Evolutionary conservation across 805 yeast genomes (phyloP), one percentile per base, ranked within the genome.

Genomic region (Yarrowia hollandica): DNA sequence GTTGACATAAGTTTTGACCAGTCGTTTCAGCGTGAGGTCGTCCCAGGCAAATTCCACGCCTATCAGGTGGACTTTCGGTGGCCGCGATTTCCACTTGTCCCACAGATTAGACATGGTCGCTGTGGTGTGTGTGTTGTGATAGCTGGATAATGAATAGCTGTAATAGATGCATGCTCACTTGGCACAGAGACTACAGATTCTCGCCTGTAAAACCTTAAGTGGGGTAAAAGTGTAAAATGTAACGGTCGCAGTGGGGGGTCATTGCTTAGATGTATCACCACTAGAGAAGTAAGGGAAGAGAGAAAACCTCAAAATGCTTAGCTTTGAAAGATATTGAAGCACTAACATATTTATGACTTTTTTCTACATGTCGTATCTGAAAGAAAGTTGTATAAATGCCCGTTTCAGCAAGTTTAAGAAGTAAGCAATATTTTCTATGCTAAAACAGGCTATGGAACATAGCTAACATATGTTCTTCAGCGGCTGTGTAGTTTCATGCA

Each of bases 11-110:
- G 58, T 37, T 11, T 52, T 52, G 21, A 26, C n/a, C 25, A 52
- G 44, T 19, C 44, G 58, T 14, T 52, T 52, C 44, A 37, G 34
- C 8, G 58, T 52, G 23, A 52, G 44, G n/a, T 52, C 26, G 26
- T 52, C 58, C 18, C 31, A 23, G 5, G 42, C 44, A 21, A 52
- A 37, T 4, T 35, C 58, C 15, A 52, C 19, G 44, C 58, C 58
- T 12, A 35, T 2, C 5, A 34, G 21, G 25, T 16, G 23, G 35
- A 52, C 12, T 23, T 52, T 34, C 12, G 58, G 26, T 5, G 58
- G 58, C 44, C 58, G 58, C 11, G 30, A 16, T 16, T 48, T 48
- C 55, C 55, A 48, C n/a, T 30, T 48, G n/a, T 10, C 39, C 55
- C 55, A 48, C 5, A 48, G 55, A 14, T 52, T 22, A 11, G 33